Base-by-base conservation (phyloP, 2,329 filamentous ascomycete genomes). In the Dothiorella sarmentorum region DNA sequence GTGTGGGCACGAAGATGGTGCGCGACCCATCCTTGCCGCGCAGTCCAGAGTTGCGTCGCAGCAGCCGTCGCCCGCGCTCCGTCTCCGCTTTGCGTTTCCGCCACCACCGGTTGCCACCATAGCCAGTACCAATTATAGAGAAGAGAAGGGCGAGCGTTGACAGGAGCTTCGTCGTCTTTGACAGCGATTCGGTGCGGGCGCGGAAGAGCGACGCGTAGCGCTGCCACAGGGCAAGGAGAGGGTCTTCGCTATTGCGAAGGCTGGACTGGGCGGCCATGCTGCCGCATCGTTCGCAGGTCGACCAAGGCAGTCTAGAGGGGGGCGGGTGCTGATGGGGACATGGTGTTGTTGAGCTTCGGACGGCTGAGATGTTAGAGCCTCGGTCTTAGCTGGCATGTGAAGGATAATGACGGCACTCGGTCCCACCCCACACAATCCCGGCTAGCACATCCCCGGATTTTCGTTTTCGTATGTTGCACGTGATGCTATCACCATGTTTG, bases 1-100 rank as follows among this genome's bases (percentile, higher is more conserved):
- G 91, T 74, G 96, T 94, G 2, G 93, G 92, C 26, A 99, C 94
- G 69, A 94, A 97, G 60, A 99, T 94, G 13, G 91, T 96, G 58
- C 94, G 83, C 49, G 91, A 93, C 51, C 94, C 94, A 79, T 97
- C 94, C 76, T 97, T 97, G 67, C 93, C 91, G 74, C 89, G 85
- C 62, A 97, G 80, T 68, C 91, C 96, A 29, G 93, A 97, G 75
- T 99, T 99, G 61, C 90, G 88, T 60, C 94, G 85, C 63, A 97
- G 78, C 56, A 99, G 81, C 63, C 89, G 88, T 62, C 85, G 82
- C 4, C 92, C 92, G 65, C 91, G 88, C 66, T 94, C 91, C 64
- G 85, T 86, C 74, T 97, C 93, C 63, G 85, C 86, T 49, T 84
- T 84, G 61, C 85, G 82, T 59, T 81, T 84, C 68, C 82, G 86